These are phyloP conservation scores for Aspergillus thermomutatus DNA, from an alignment of 2,329 filamentous ascomycete species.

Conservation along the genomic window DNA sequence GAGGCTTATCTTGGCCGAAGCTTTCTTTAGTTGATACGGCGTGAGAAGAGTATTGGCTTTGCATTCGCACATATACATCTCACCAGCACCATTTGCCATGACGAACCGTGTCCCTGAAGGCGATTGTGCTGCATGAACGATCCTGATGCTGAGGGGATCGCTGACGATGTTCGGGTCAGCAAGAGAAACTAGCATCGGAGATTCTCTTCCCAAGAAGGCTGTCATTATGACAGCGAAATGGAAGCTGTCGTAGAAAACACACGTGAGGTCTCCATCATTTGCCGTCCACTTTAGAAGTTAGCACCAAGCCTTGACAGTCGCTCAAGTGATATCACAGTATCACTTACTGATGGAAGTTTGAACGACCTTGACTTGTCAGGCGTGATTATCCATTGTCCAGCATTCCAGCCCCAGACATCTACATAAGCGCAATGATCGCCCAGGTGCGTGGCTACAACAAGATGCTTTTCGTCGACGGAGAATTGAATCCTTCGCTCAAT, in stretches of 20 bases:
- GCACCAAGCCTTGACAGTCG: constrained; percentile 5
- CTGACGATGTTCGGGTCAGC: constrained; percentile 20
- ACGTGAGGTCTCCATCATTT: constrained; percentile 34
- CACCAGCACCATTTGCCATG: constrained; percentile 33
- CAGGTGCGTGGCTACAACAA: constrained; percentile 33
- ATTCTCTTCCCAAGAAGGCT: constrained; percentile 19
- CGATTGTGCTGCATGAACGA: constrained; percentile 34
- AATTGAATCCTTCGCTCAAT: constrained; percentile 33
- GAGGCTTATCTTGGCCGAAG: constrained; percentile 27
- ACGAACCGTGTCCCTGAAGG: constrained; percentile 29
- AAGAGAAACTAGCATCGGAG: constrained; percentile 16
- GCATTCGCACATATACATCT: constrained; percentile 35
- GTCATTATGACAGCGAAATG: constrained; percentile 28
- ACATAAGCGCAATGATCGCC: constrained; percentile 25
- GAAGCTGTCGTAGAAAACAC: constrained; percentile 32
- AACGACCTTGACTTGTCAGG: constrained; percentile 15
- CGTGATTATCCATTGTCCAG: constrained; percentile 15
- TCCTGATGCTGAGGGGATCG: constrained; percentile 28
- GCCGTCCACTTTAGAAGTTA: constrained; percentile 22
- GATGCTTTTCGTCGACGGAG: constrained; percentile 28
- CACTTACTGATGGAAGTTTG: constrained; percentile 17
- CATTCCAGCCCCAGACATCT: constrained; percentile 20
- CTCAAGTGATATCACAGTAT: neutral
- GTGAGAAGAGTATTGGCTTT: constrained; percentile 25
- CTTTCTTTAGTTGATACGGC: constrained; percentile 29